A percentile compares a stretch with the other conserved stretches of the same genome.
Evolutionary conservation across 768 basidiomycete genomes (phyloP).

Genomic region (Suillus weaverae): DNA sequence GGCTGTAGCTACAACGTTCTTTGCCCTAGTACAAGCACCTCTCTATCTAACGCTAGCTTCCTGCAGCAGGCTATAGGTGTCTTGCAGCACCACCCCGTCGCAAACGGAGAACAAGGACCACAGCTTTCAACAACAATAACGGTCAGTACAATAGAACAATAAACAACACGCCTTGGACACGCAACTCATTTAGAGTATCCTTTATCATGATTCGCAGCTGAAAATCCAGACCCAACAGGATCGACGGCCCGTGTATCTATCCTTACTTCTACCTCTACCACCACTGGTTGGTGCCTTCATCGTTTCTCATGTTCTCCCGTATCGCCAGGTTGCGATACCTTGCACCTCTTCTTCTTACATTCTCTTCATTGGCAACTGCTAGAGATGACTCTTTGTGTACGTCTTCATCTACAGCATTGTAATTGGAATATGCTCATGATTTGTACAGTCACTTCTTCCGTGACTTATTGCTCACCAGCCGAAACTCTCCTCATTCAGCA

Average conservation of each 20-base stretch:
- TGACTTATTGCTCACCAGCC: constrained; percentile 83
- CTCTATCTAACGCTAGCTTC: background rate
- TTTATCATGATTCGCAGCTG: constrained; percentile 22
- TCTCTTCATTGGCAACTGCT: constrained; percentile 42
- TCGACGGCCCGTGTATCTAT: constrained; percentile 27
- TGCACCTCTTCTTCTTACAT: constrained; percentile 40
- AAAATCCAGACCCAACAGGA: constrained; percentile 19
- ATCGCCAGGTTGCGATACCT: constrained; percentile 79
- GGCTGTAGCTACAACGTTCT: background rate
- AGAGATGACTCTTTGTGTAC: constrained; percentile 60
- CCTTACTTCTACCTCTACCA: constrained; percentile 13
- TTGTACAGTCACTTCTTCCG: constrained; percentile 74
- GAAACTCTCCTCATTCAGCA: constrained; percentile 77
- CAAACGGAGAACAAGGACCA: constrained; percentile 25
- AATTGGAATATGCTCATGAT: constrained; percentile 8
- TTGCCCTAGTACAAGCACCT: background rate
- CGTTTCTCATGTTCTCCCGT: constrained; percentile 55
- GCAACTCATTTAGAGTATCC: constrained; percentile 20
- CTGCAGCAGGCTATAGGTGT: background rate
- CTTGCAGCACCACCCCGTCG: background rate
- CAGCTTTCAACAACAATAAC: constrained; percentile 29
- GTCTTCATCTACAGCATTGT: constrained; percentile 30
- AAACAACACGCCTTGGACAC: constrained; percentile 27
- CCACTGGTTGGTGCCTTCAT: constrained; percentile 16
- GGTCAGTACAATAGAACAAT: constrained; percentile 34